Conservation (phyloP, 441 rosid genomes). For the Eruca vesicaria region DNA sequence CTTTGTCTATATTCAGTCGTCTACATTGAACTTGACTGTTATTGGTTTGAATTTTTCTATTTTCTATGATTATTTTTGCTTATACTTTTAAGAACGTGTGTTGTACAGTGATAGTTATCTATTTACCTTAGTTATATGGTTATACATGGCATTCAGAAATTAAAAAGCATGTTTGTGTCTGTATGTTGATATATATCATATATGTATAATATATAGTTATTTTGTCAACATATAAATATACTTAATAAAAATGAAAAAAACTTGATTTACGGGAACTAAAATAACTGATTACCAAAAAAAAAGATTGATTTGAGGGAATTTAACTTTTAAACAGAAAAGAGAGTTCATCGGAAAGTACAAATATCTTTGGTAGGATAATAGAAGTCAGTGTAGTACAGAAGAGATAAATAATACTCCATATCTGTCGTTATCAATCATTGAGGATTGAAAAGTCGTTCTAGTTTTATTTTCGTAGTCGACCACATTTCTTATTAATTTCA, state of each 20-base stretch:
- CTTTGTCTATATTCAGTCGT: slow-evolving; percentile 1
- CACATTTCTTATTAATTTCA: not conserved
- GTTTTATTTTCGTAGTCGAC: not conserved
- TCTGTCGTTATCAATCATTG: not conserved
- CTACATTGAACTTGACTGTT: not conserved
- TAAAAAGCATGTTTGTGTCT: not conserved
- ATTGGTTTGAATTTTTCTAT: not conserved
- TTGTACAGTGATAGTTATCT: too few species aligned
- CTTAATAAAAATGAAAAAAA: not conserved
- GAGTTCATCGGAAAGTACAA: not conserved
- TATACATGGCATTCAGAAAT: not conserved
- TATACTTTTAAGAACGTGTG: not conserved
- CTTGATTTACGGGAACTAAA: too few species aligned
- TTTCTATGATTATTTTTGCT: not conserved
- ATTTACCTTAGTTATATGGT: not conserved
- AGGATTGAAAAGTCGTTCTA: too few species aligned
- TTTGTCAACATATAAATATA: not conserved
- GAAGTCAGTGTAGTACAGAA: not conserved
- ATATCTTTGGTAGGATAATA: not conserved
- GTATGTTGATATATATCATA: not conserved
- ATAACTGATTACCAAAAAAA: too few species aligned
- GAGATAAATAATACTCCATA: not conserved
- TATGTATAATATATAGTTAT: too few species aligned
- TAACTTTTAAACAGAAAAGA: not conserved
- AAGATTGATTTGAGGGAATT: too few species aligned